phyloP scores from a whole-genome alignment of 2,329 filamentous ascomycete genomes.

The Penicillium sp. region DNA sequence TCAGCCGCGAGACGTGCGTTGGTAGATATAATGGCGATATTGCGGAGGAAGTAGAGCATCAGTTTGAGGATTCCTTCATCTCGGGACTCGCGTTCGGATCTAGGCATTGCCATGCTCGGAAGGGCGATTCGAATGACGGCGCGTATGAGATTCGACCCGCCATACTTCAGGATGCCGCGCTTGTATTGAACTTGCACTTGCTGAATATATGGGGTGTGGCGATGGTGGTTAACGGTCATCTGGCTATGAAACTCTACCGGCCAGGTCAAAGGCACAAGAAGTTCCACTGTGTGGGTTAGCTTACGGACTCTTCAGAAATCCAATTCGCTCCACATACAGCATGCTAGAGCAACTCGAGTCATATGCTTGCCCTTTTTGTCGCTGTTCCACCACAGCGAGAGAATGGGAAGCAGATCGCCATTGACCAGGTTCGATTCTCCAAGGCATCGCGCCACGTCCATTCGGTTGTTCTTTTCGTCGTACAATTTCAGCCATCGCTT shows the following conservation, averaged over 20 bases:
- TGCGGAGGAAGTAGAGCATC: slow-evolving; percentile 80
- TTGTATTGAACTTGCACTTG: slow-evolving; percentile 88
- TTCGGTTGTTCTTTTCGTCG: slow-evolving; percentile 86
- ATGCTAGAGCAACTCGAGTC: slow-evolving; percentile 73
- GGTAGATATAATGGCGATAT: slow-evolving; percentile 77
- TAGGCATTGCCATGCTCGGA: slow-evolving; percentile 74
- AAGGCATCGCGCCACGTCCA: slow-evolving; percentile 90
- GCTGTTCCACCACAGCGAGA: slow-evolving; percentile 73
- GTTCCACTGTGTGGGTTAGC: slow-evolving; percentile 55
- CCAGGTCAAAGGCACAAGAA: slow-evolving; percentile 91
- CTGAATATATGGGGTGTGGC: slow-evolving; percentile 83
- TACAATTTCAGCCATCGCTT: slow-evolving; percentile 93
- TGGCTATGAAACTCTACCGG: slow-evolving; percentile 74
- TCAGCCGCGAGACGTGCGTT: slow-evolving; percentile 68
- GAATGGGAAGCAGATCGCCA: slow-evolving; percentile 82
- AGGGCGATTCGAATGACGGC: slow-evolving; percentile 75
- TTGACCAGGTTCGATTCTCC: slow-evolving; percentile 88
- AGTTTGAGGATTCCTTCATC: slow-evolving; percentile 93
- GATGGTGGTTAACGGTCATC: slow-evolving; percentile 88
- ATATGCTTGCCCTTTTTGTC: slow-evolving; percentile 68
- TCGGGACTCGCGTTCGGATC: slow-evolving; percentile 67
- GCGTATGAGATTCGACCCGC: slow-evolving; percentile 69
- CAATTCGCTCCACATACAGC: slow-evolving; percentile 49
- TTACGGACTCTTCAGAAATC: slow-evolving; percentile 18
- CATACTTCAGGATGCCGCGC: slow-evolving; percentile 76